Evolutionary conservation across 1,284 basidiomycete genomes (phyloP).

Genomic region (Malassezia arunalokei): DNA sequence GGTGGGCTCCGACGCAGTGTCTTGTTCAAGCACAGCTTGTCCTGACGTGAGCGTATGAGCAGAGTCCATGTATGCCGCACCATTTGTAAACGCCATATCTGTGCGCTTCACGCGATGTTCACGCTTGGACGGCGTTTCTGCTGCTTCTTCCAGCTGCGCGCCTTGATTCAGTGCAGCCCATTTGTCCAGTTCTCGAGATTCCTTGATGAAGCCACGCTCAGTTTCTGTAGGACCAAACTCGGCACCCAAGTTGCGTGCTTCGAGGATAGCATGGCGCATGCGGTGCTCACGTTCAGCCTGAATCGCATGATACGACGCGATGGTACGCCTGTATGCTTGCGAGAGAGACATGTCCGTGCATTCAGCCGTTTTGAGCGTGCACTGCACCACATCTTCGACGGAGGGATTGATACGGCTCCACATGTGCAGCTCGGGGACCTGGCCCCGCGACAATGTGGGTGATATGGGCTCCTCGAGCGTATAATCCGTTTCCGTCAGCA

Average conservation of each 20-base stretch:
- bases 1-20: not conserved
- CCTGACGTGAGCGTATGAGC: not conserved
- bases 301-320: conserved; percentile 29
- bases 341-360: conserved; percentile 59
- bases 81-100: conserved; percentile 1
- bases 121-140: not conserved
- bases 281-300: conserved; percentile 60
- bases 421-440: conserved; percentile 62
- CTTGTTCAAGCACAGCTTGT: not conserved
- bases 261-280: conserved; percentile 61
- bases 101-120: conserved; percentile 9
- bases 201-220: conserved; percentile 32
- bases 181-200: conserved; percentile 27
- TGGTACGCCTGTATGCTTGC: conserved; percentile 57
- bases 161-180: conserved; percentile 26
- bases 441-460: conserved; percentile 53
- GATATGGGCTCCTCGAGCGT: conserved; percentile 50
- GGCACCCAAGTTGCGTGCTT: conserved; percentile 69
- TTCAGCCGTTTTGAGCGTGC: conserved; percentile 64
- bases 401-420: conserved; percentile 57
- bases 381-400: conserved; percentile 74
- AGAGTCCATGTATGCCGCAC: conserved; percentile 10
- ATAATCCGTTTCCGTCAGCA: conserved; percentile 58
- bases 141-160: not conserved
- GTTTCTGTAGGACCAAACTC: conserved; percentile 51